phyloP scores from a whole-genome alignment of 2,329 filamentous ascomycete species.

The Alternaria solani region DNA sequence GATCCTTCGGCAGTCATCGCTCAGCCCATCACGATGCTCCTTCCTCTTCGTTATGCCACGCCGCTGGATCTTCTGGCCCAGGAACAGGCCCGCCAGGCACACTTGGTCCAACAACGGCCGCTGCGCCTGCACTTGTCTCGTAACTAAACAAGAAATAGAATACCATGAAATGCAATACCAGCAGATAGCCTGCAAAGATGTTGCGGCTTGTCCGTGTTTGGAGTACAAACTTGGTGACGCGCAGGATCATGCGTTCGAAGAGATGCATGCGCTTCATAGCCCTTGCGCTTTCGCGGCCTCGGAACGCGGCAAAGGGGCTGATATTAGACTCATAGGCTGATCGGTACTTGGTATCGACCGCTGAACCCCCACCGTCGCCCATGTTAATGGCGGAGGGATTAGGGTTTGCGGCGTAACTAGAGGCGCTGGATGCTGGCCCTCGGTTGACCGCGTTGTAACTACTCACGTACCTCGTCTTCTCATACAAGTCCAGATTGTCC shows the following conservation, averaged over 20 bases:
- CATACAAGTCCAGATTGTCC: slow-evolving; percentile 94
- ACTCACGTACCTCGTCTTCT: slow-evolving; percentile 96
- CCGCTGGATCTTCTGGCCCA: slow-evolving; percentile 29
- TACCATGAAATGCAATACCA: slow-evolving; percentile 86
- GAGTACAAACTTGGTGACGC: slow-evolving; percentile 87
- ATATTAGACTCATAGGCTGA: slow-evolving; percentile 95
- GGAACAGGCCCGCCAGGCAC: slow-evolving; percentile 28
- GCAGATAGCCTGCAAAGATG: slow-evolving; percentile 89
- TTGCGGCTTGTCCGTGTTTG: slow-evolving; percentile 91
- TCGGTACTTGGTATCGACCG: slow-evolving; percentile 75
- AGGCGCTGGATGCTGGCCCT: slow-evolving; percentile 65
- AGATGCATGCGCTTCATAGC: slow-evolving; percentile 94
- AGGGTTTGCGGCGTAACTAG: slow-evolving; percentile 69
- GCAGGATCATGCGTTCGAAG: slow-evolving; percentile 88
- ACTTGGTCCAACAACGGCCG: slow-evolving; percentile 41
- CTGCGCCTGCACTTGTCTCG: slow-evolving; percentile 58
- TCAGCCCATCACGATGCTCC: slow-evolving; percentile 25
- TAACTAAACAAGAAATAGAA: slow-evolving; percentile 89
- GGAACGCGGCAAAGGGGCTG: slow-evolving; percentile 93
- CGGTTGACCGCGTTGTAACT: slow-evolving; percentile 88
- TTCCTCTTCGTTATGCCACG: slow-evolving; percentile 50
- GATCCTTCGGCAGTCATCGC: slow-evolving; percentile 19
- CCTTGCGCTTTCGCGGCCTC: slow-evolving; percentile 88
- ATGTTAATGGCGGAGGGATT: slow-evolving; percentile 78
- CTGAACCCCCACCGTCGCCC: slow-evolving; percentile 16